Base-by-base conservation (phyloP, 345 rosid species). In the Erucastrum elatum region DNA sequence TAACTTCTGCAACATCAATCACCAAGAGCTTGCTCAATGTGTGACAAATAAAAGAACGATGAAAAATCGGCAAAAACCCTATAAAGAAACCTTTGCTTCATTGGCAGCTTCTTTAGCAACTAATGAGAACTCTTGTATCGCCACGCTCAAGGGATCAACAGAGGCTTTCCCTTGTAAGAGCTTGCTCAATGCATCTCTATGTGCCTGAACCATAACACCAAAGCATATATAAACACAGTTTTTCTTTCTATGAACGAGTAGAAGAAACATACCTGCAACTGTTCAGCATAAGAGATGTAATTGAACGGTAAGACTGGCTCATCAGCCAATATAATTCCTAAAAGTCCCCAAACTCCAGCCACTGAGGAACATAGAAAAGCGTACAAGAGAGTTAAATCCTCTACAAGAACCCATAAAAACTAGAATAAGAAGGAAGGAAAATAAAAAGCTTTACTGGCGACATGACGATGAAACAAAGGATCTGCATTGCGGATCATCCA, bases 321-420 rank as follows among this genome's bases (percentile, higher is more conserved):
- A 85, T 93, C 92, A 59, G 94, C 96, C 68, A 93, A 85, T 77
- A 63, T 82, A 78, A 95, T 91, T 65, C 87, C 96, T 68, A 93
- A 44, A 75, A 91, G 91, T 69, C 99, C 98, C 97, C 97, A 95
- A 10, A 93, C 77, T 81, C 88, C 98, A 60, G 96, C 86, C 77
- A 92, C 98, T 93, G 85, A 83, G 65, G 64, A 34, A 78, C 10
- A 30, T n/a, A 75, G 46, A 11, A 79, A 72, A 11, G 27, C 55
- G 75, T 46, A 70, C 44, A 75, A 53, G 30, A 8, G 53, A 2
- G 4, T 72, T 27, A n/a, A 67, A 39, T 11, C 71, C 6, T 21
- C 30, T 64, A 25, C 79, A 27, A 21, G 29, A 27, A 72, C 25
- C 68, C 25, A 59, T 39, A 6, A 74, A 64, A 46, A 55, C 69